These are phyloP conservation scores for Dalbergia oliveri DNA, from an alignment of 306 rosid species.

Conservation along the genomic window DNA sequence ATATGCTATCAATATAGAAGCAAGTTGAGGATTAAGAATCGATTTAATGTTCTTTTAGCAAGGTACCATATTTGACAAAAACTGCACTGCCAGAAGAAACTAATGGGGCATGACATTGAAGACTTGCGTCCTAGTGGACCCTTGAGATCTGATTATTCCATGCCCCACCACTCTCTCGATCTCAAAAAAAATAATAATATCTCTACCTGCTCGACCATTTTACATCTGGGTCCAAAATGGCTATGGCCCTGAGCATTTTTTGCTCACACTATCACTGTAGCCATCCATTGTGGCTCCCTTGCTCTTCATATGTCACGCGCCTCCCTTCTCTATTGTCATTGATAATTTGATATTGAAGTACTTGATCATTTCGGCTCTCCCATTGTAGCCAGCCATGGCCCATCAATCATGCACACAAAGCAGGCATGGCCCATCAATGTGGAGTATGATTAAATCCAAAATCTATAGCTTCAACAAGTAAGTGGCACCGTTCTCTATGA, in stretches of 20 bases:
- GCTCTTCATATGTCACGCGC: constrained; percentile 31
- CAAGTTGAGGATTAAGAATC: neutral
- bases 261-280: neutral
- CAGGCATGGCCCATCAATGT: constrained; percentile 25
- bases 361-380: constrained; percentile 18
- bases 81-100: constrained; percentile 22
- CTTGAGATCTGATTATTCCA: constrained; percentile 19
- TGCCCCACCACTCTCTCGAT: constrained; percentile 39
- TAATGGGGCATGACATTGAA: constrained; percentile 14
- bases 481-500: neutral
- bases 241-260: neutral
- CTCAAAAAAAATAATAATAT: neutral
- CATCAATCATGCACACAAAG: constrained; percentile 42
- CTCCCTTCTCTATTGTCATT: constrained; percentile 9
- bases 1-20: neutral
- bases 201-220: constrained; percentile 7
- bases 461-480: neutral
- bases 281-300: constrained; percentile 24
- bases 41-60: constrained; percentile 21
- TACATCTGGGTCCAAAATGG: constrained; percentile 35
- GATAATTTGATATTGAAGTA: neutral
- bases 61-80: neutral
- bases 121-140: constrained; percentile 6
- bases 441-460: constrained; percentile 21
- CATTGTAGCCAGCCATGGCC: constrained; percentile 43